Evolutionary conservation across 768 basidiomycete genomes (phyloP).

Genomic region (Podaxis sp.): DNA sequence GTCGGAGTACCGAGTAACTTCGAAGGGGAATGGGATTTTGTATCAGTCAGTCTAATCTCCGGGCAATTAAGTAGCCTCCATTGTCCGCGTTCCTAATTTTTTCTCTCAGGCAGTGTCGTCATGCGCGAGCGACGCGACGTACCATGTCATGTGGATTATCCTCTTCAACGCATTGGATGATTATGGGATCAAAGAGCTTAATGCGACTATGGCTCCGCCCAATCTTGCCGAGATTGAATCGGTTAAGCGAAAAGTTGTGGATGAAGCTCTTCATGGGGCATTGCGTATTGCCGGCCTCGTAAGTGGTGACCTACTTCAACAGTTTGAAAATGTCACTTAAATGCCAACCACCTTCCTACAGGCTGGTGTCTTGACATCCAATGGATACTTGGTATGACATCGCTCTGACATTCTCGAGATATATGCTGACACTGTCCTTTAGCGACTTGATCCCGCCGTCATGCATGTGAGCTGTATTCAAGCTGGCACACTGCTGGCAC

Average conservation of each 20-base stretch:
- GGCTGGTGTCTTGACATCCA: slow-evolving; percentile 81
- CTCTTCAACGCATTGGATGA: slow-evolving; percentile 82
- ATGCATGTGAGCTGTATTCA: slow-evolving; percentile 87
- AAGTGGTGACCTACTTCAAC: slow-evolving; percentile 25
- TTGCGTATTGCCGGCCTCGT: slow-evolving; percentile 88
- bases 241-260: slow-evolving; percentile 65
- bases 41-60: slow-evolving; percentile 42
- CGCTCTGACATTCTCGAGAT: slow-evolving; percentile 12
- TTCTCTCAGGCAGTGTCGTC: slow-evolving; percentile 41
- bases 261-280: slow-evolving; percentile 84
- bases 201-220: slow-evolving; percentile 33
- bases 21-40: slow-evolving; percentile 87
- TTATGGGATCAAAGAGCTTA: slow-evolving; percentile 76
- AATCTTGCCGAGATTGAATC: slow-evolving; percentile 55
- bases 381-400: slow-evolving; percentile 75
- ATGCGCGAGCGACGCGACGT: slow-evolving; percentile 85
- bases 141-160: slow-evolving; percentile 90
- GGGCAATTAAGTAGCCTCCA: slow-evolving; percentile 4
- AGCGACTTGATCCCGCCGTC: slow-evolving; percentile 84
- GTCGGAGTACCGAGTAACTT: slow-evolving; percentile 89
- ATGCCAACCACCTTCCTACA: slow-evolving; percentile 22
- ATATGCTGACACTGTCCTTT: slow-evolving; percentile 8
- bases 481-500: slow-evolving; percentile 79
- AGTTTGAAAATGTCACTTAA: background rate
- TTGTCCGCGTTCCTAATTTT: slow-evolving; percentile 1